Base-by-base conservation (phyloP, 805 yeast species). In the Metschnikowia sp. region DNA sequence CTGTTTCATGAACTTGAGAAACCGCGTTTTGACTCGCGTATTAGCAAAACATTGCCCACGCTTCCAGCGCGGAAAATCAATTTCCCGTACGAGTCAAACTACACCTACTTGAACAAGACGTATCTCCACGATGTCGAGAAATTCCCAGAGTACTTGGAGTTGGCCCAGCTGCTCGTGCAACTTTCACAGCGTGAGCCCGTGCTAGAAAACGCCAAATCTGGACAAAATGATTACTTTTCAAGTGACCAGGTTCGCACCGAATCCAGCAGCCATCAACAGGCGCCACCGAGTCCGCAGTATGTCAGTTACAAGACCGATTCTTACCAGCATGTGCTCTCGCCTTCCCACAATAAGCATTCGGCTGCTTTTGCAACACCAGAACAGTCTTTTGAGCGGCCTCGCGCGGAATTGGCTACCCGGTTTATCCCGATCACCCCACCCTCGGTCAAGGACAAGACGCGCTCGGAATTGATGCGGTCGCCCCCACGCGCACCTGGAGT, bases 81-180 rank as follows among this genome's bases (percentile, higher is more conserved):
- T 57, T 78, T 76, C 56, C 83, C 83, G 4, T 78, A 74, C 60
- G 78, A 77, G 53, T 73, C 76, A 26, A 77, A 78, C 54, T 77
- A 78, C 57, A 72, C 79, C 13, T 77, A 77, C 56, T 72, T 77
- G 58, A 66, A 70, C 47, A 58, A 70, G 42, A 77, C 81, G 2
- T 78, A 77, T 54, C 60, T 77, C 57, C 68, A 66, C 36, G 82
- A 78, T 57, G 75, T 77, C 39, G 75, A 75, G 44, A 59, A 63
- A 50, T 75, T 75, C 51, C 79, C 79, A 6, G 76, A 74, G 48
- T 71, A 75, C 48, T 64, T 78, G 48, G 77, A 75, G 50, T 65
- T 75, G 50, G 79, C 79, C 28, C 74, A 69, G 46, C 64, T 71
- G 6, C 63, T 71, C 47, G 63, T 70, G 15, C 69, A 62, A 52